Percentiles rank a stretch among this genome's conserved stretches.
phyloP scores from a whole-genome alignment of 306 rosid genomes.

The Rosa chinensis region DNA sequence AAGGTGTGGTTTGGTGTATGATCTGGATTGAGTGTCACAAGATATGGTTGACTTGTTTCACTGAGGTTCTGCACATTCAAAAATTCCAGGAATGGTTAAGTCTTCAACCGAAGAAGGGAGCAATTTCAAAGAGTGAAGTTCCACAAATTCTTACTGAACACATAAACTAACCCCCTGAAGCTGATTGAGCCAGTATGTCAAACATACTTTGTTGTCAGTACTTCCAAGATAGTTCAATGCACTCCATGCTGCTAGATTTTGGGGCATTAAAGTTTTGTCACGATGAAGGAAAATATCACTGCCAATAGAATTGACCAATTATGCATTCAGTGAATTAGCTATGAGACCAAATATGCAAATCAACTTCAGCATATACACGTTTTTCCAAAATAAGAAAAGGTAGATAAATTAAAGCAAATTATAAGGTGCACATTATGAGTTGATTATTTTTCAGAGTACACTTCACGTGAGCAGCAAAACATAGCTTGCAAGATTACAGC shows the following conservation, averaged over 20 bases:
- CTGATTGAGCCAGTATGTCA: constrained; percentile 82
- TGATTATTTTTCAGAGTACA: constrained; percentile 12
- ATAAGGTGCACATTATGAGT: no score
- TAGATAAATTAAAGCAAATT: no score
- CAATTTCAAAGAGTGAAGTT: no score
- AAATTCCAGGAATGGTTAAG: not conserved
- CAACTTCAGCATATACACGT: constrained; percentile 2
- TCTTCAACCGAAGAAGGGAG: no score
- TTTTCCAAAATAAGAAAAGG: not conserved
- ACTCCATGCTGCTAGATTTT: constrained; percentile 91
- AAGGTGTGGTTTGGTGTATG: constrained; percentile 53
- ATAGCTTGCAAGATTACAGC: no score
- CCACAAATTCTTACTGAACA: not conserved
- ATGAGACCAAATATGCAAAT: constrained; percentile 11
- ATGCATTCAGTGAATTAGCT: not conserved
- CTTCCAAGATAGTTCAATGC: constrained; percentile 89
- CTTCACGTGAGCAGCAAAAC: constrained; percentile 15
- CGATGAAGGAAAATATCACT: constrained; percentile 91
- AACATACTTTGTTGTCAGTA: constrained; percentile 54
- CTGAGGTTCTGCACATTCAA: constrained; percentile 59
- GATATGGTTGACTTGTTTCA: constrained; percentile 52
- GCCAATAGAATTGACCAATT: constrained; percentile 47
- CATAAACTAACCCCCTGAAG: no score
- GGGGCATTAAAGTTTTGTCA: constrained; percentile 84
- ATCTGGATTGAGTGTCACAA: constrained; percentile 83